Evolutionary conservation across 306 rosid species (phyloP), one percentile per base, ranked within the genome.

Genomic region (Malus orientalis): DNA sequence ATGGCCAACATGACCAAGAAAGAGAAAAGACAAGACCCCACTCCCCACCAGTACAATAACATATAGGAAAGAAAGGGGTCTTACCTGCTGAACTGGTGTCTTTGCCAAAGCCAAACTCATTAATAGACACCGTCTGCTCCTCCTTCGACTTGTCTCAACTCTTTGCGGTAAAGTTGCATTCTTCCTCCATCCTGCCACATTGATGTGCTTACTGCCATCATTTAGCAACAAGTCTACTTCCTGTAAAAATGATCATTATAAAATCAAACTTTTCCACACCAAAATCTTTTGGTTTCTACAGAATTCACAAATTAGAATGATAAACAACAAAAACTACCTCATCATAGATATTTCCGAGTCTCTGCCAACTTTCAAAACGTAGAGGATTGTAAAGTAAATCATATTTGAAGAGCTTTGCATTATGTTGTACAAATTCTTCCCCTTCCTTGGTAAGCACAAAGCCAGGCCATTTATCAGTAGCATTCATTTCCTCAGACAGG

Each of bases 381-480:
- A 84, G 85, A 81, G 96, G 96, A 81, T 95, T 95, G 78, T 85
- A 92, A 60, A 92, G 84, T 76, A 95, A 83, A 76, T 95, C 98
- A 76, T 85, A 92, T 86, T 95, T 95, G 82, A 92, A 92, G 84
- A 95, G 98, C 69, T 84, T 89, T 30, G 98, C 89, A 81, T 92
- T 95, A 83, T 95, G 91, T 73, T 90, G 90, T 69, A 95, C 97
- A 82, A 95, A 95, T 81, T 95, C 97, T 78, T 90, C 97, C 79
- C 98, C 98, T 89, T 95, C 98, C 88, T 88, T 95, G 77, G 97
- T 90, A 58, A 95, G 87, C 69, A 95, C 98, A 76, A 92, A 95
- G 72, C 98, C 98, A 76, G 98, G 91, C 93, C 97, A 92, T 80
- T 95, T 95, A 86, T 95, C 98, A 13, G 98, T 92, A 59, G 98